Conservation (phyloP, 352 stramenopile genomes). For the Pythium chondricola region DNA sequence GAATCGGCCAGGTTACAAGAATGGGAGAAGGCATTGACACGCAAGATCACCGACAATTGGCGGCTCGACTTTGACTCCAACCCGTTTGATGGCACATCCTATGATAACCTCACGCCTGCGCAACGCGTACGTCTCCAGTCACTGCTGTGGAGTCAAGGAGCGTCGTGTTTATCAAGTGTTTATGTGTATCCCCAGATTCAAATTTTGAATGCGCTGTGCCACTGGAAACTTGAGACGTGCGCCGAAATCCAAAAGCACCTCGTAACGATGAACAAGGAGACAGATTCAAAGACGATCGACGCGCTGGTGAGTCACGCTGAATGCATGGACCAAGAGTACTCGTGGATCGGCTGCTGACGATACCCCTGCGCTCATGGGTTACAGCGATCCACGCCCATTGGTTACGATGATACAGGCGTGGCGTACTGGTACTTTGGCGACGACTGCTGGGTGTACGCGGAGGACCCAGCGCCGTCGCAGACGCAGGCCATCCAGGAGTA, state of each 20-base stretch:
- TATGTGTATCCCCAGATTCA: conserved; percentile 31
- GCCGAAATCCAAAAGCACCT: conserved; percentile 74
- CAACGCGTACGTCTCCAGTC: conserved; percentile 34
- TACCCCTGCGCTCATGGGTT: no score
- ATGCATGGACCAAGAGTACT: no score
- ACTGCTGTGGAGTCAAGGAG: background rate
- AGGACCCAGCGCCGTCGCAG: conserved; percentile 66
- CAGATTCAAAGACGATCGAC: conserved; percentile 48
- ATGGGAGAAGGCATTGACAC: conserved; percentile 67
- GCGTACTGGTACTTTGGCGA: conserved; percentile 87
- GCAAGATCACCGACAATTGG: conserved; percentile 79
- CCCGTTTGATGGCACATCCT: conserved; percentile 48
- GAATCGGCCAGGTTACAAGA: conserved; percentile 55
- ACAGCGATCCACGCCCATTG: conserved; percentile 58
- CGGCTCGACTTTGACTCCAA: conserved; percentile 56
- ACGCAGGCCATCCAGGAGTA: conserved; percentile 22
- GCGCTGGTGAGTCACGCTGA: conserved; percentile 37
- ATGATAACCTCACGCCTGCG: conserved; percentile 49
- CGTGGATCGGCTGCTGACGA: no score
- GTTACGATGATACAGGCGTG: conserved; percentile 63
- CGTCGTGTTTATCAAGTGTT: background rate
- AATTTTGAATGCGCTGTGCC: conserved; percentile 75
- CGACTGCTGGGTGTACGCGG: conserved; percentile 79
- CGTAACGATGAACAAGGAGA: conserved; percentile 53
- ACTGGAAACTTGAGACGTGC: conserved; percentile 79